These are phyloP conservation scores for Neobulgaria alba DNA, from an alignment of 2,329 filamentous ascomycete genomes.

Conservation along the genomic window DNA sequence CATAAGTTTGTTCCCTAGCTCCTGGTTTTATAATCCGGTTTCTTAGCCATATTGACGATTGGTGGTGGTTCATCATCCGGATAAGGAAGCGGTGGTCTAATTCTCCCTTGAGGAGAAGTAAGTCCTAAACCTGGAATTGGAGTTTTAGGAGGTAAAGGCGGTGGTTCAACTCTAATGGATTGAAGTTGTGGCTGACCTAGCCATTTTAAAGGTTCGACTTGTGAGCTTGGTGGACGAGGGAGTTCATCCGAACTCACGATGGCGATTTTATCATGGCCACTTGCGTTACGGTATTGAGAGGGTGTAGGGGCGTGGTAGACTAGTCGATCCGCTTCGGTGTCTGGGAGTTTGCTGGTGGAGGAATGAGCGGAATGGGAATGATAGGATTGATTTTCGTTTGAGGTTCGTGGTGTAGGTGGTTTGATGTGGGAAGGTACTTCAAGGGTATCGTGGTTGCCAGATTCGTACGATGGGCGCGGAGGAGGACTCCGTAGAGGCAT, in stretches of 20 bases:
- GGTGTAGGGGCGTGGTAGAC: constrained; percentile 49
- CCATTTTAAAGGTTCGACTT: not conserved
- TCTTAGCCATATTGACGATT: constrained; percentile 74
- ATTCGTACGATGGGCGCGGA: constrained; percentile 28
- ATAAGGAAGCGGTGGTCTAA: constrained; percentile 46
- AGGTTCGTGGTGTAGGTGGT: constrained; percentile 28
- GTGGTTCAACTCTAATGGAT: constrained; percentile 41
- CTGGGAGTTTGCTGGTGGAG: constrained; percentile 23
- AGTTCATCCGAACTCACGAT: constrained; percentile 53
- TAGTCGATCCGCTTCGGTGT: constrained; percentile 37
- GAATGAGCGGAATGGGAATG: constrained; percentile 26
- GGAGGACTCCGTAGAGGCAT: constrained; percentile 18
- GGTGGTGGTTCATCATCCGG: constrained; percentile 78
- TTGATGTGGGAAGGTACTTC: constrained; percentile 15
- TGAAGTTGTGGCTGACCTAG: no score
- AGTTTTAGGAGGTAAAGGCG: constrained; percentile 70
- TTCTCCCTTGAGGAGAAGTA: constrained; percentile 8
- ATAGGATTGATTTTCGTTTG: constrained; percentile 27
- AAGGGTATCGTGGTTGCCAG: constrained; percentile 23
- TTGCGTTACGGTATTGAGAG: constrained; percentile 47
- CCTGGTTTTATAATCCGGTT: constrained; percentile 43
- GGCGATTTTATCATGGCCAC: constrained; percentile 59
- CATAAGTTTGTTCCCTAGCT: no score
- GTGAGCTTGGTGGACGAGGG: constrained; percentile 31
- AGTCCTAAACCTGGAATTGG: constrained; percentile 48